Evolutionary conservation across 768 basidiomycete species (phyloP), one percentile per base, ranked within the genome.

Genomic region (Cystobasidium tubakii): DNA sequence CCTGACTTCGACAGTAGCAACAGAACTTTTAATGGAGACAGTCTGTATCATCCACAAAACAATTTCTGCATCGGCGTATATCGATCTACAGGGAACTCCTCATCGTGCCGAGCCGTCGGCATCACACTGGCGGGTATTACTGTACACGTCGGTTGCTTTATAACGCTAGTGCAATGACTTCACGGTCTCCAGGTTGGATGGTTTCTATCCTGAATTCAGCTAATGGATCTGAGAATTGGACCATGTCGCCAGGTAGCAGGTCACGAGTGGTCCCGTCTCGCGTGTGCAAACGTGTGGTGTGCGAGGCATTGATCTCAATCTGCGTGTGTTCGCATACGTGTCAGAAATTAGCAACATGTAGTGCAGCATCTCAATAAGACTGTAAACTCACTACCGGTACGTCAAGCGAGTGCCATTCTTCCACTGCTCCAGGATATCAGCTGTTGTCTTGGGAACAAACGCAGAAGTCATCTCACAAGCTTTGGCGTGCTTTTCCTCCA

Each of bases 121-220:
- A n/a, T n/a, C n/a, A n/a, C n/a, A n/a, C n/a, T n/a, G n/a, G n/a
- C n/a, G n/a, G n/a, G n/a, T n/a, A n/a, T n/a, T n/a, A n/a, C n/a
- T n/a, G n/a, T n/a, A n/a, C n/a, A n/a, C n/a, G n/a, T n/a, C n/a
- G n/a, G n/a, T n/a, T n/a, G 29, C 27, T 60, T 60, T 21, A 60
- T 25, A 60, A 17, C 27, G 4, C 13, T 3, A 60, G 33, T 17
- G 57, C 57, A 7, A 60, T 60, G 29, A 60, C 29, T 34, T 60
- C 57, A 60, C 57, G 57, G 6, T 25, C 57, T 29, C 57, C 57
- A 27, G 29, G 29, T 21, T 60, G 57, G 21, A 60, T 29, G 6
- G 57, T 60, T 25, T 60, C 57, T 29, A 60, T 29, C 13, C 57
- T 27, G 33, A 60, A 60, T 34, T 60, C 57, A 15, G 57, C 57